phyloP scores from a whole-genome alignment of 1,284 basidiomycete species.

The Sporisorium sorghi region DNA sequence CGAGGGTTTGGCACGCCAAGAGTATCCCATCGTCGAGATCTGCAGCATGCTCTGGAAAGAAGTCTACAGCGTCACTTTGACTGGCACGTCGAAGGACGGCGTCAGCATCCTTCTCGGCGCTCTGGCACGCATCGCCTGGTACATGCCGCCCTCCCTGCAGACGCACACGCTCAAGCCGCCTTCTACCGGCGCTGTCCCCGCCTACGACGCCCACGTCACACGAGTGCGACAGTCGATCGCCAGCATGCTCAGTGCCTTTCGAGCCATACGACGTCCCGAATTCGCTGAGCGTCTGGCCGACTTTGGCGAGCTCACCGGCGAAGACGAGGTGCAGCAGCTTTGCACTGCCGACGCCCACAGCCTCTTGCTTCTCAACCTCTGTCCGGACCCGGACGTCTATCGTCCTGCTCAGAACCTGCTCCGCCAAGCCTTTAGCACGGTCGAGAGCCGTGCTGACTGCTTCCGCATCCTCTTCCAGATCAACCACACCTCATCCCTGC shows the following conservation, averaged over 20 bases:
- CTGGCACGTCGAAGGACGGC: constrained; percentile 24
- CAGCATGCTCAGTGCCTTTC: constrained; percentile 37
- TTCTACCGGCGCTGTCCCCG: constrained; percentile 11
- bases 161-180: constrained; percentile 48
- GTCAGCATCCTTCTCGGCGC: constrained; percentile 47
- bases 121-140: constrained; percentile 36
- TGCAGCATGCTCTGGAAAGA: constrained; percentile 53
- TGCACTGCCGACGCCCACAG: constrained; percentile 47
- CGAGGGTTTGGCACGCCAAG: constrained; percentile 19
- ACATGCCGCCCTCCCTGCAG: constrained; percentile 43
- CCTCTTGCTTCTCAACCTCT: constrained; percentile 54
- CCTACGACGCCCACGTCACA: constrained; percentile 43
- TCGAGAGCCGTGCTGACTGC: constrained; percentile 57
- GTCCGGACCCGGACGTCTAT: constrained; percentile 55
- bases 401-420: constrained; percentile 57
- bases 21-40: constrained; percentile 33
- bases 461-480: constrained; percentile 57
- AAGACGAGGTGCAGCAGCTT: constrained; percentile 48
- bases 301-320: constrained; percentile 45
- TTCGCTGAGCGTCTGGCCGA: constrained; percentile 46
- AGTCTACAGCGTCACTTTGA: constrained; percentile 35
- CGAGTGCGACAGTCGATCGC: constrained; percentile 44
- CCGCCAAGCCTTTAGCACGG: constrained; percentile 56
- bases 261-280: constrained; percentile 39
- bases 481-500: constrained; percentile 39